phyloP scores from a whole-genome alignment of 345 rosid species.

The Dimocarpus longan region DNA sequence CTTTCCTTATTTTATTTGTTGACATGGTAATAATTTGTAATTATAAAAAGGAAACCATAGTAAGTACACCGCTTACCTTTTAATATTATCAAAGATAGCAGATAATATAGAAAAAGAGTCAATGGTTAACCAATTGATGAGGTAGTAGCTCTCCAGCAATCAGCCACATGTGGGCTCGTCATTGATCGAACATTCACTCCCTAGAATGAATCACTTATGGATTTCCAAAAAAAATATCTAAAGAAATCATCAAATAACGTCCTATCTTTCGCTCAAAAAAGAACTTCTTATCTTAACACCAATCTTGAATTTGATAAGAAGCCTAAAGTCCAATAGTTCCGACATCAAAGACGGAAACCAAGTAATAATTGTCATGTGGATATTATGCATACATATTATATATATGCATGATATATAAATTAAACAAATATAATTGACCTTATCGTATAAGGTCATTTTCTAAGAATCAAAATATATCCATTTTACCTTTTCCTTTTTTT shows the following conservation, averaged over 20 bases:
- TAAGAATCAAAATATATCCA: not conserved
- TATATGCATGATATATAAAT: not conserved
- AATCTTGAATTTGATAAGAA: not conserved
- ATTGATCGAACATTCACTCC: not conserved
- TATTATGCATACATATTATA: not conserved
- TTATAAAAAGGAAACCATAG: too few species aligned
- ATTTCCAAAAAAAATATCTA: not conserved
- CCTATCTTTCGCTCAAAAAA: too few species aligned
- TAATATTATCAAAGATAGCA: too few species aligned
- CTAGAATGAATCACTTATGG: not conserved
- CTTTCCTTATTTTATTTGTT: not conserved
- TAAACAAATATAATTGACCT: slow-evolving; percentile 13
- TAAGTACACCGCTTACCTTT: not conserved
- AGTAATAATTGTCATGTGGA: not conserved
- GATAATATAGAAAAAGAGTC: not conserved
- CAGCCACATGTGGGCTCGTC: not conserved
- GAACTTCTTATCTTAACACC: not conserved
- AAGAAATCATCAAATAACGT: not conserved
- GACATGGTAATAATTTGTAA: not conserved
- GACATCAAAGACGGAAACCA: slow-evolving; percentile 8
- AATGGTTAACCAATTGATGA: not conserved
- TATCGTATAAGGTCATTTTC: slow-evolving; percentile 6
- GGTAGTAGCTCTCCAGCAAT: not conserved
- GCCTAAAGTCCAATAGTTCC: slow-evolving; percentile 9
- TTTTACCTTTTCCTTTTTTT: not conserved